phyloP scores from a whole-genome alignment of 208 protist genomes.

The Trichomonas tenax region DNA sequence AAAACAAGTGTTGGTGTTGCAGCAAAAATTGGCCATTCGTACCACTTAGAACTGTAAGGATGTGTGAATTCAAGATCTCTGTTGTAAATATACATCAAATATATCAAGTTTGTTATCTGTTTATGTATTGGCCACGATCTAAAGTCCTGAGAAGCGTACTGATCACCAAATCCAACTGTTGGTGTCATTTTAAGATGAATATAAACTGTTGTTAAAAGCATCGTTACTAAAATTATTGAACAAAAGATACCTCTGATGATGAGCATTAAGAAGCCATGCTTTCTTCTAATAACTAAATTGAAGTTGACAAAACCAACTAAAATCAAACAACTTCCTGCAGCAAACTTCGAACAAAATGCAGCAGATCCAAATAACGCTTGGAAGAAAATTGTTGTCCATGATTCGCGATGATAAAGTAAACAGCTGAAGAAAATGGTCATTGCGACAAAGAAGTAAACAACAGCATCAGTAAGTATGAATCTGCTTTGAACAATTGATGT shows the following conservation, averaged over 20 bases:
- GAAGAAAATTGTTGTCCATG: background rate
- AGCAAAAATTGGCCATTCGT: background rate
- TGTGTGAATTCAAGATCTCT: background rate
- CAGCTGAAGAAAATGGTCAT: background rate
- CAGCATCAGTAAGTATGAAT: background rate
- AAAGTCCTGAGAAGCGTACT: background rate
- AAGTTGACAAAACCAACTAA: background rate
- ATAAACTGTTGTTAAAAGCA: background rate
- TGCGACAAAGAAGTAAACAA: background rate
- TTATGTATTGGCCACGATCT: background rate
- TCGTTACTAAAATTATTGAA: background rate
- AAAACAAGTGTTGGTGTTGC: background rate
- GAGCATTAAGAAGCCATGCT: background rate
- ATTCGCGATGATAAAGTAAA: background rate
- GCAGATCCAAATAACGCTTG: background rate
- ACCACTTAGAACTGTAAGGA: background rate
- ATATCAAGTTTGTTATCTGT: background rate
- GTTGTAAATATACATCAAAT: background rate
- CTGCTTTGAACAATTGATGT: background rate
- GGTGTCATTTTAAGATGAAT: background rate
- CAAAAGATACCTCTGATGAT: background rate
- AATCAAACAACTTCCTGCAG: background rate
- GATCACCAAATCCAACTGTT: background rate
- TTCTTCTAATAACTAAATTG: background rate
- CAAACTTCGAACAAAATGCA: background rate